These are phyloP conservation scores for Rhodosorus marinus DNA, from an alignment of 23 red algal species.

Conservation along the genomic window DNA sequence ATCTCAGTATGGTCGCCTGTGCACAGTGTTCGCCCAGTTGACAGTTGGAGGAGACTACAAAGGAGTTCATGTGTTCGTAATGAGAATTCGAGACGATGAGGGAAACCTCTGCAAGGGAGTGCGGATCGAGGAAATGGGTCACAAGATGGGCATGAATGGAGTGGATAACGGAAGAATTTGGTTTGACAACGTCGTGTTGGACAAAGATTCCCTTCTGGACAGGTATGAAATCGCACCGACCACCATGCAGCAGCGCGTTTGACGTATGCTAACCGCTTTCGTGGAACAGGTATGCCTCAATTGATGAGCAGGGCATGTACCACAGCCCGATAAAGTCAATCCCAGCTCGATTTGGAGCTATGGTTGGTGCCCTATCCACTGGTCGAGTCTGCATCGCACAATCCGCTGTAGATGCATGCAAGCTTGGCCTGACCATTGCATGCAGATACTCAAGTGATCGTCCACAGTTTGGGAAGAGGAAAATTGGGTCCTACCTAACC, in stretches of 20 bases:
- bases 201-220: too few relatives aligned
- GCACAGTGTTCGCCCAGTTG: constrained; percentile 70
- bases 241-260: too few relatives aligned
- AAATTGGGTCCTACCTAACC: constrained; percentile 40
- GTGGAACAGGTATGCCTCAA: constrained; percentile 16
- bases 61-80: constrained; percentile 83
- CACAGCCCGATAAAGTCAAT: constrained; percentile 26
- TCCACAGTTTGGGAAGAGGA: constrained; percentile 60
- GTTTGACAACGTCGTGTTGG: constrained; percentile 82
- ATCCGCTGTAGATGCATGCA: constrained; percentile 15
- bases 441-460: constrained; percentile 46
- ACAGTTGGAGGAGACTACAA: constrained; percentile 13
- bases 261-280: constrained; percentile 37
- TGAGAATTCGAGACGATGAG: constrained; percentile 35
- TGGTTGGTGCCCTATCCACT: constrained; percentile 69
- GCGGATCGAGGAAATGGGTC: constrained; percentile 54
- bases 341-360: constrained; percentile 59
- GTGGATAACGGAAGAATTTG: constrained; percentile 99
- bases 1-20: constrained; percentile 37
- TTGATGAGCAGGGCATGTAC: constrained; percentile 46
- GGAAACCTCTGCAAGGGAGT: constrained; percentile 14
- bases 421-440: constrained; percentile 67
- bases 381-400: constrained; percentile 68
- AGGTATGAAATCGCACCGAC: too few relatives aligned
- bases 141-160: constrained; percentile 79